phyloP scores from a whole-genome alignment of 2,329 filamentous ascomycete genomes.

The Gaeumannomyces tritici region DNA sequence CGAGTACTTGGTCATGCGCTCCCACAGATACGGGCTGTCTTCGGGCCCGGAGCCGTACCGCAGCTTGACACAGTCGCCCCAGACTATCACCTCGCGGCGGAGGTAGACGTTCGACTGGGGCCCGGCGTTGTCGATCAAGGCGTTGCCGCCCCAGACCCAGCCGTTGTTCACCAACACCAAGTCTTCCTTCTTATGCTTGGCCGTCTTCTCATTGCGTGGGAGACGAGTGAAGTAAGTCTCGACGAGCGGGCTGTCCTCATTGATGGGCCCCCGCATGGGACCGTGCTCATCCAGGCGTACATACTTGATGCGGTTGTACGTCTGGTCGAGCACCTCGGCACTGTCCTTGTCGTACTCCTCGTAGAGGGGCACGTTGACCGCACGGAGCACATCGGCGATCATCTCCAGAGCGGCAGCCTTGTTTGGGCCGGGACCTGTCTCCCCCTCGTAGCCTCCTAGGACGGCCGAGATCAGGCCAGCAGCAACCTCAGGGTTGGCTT shows the following conservation, averaged over 20 bases:
- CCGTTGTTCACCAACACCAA: slow-evolving; percentile 89
- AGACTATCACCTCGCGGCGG: slow-evolving; percentile 91
- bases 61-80: slow-evolving; percentile 97
- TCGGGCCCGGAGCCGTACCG: slow-evolving; percentile 72
- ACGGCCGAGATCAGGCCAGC: slow-evolving; percentile 60
- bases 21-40: slow-evolving; percentile 91
- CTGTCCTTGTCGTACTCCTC: slow-evolving; percentile 83
- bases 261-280: slow-evolving; percentile 75
- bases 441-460: slow-evolving; percentile 57
- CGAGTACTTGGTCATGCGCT: slow-evolving; percentile 91
- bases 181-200: slow-evolving; percentile 65
- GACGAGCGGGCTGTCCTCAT: slow-evolving; percentile 67
- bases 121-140: slow-evolving; percentile 86
- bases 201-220: slow-evolving; percentile 67
- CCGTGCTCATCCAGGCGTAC: slow-evolving; percentile 86
- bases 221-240: slow-evolving; percentile 93
- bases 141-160: slow-evolving; percentile 98
- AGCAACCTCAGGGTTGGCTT: slow-evolving; percentile 57
- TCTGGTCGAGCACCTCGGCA: slow-evolving; percentile 75
- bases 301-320: slow-evolving; percentile 94
- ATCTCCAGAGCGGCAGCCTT: slow-evolving; percentile 42
- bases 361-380: slow-evolving; percentile 82
- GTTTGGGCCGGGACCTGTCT: slow-evolving; percentile 35
- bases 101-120: slow-evolving; percentile 86
- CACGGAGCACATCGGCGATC: slow-evolving; percentile 60